Evolutionary conservation across 306 rosid species (phyloP), one percentile per base, ranked within the genome.

Genomic region (Vigna unguiculata): DNA sequence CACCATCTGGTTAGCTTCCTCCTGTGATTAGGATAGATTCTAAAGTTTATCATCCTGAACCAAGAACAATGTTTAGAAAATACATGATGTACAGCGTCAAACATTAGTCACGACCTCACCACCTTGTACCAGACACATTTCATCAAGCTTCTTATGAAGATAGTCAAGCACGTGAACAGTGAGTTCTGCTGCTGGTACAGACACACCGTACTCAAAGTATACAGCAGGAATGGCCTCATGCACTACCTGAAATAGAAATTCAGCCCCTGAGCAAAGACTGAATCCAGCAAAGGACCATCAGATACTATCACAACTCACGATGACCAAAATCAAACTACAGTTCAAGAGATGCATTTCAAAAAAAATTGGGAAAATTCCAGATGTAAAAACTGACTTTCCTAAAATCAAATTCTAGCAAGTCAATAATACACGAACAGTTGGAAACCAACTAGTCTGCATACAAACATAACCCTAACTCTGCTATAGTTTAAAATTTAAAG

Each of bases 211-310:
- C 80, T 84, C 90, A 53, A 92, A 86, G 86, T 83, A 95, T 59
- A 67, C 82, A 62, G 82, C 79, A 58, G 98, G 98, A 66, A 92
- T 87, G 58, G 97, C 90, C 75, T 90, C 86, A 3, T 79, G 85
- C 75, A 90, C 93, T 71, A 89, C 81, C 73, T 77, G 93, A 81
- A 88, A 75, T 32, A 95, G 84, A 68, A 80, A 89, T 83, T 92
- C 96, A 79, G 97, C 93, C 60, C 98, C 96, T 83, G 98, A 84
- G 83, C 93, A 92, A 77, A 95, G 92, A 88, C 97, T 95, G 77
- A 32, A 59, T 80, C 80, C 88, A 86, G 85, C 76, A 87, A 81
- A 85, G 62, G 59, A 36, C 57, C 76, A 75, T 91, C 85, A 91
- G 90, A 55, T 55, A 86, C 55, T 48, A 64, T 52, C 43, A 63